Evolutionary conservation across 345 rosid species (phyloP), one percentile per base, ranked within the genome.

Genomic region (Gossypium ekmanianum): DNA sequence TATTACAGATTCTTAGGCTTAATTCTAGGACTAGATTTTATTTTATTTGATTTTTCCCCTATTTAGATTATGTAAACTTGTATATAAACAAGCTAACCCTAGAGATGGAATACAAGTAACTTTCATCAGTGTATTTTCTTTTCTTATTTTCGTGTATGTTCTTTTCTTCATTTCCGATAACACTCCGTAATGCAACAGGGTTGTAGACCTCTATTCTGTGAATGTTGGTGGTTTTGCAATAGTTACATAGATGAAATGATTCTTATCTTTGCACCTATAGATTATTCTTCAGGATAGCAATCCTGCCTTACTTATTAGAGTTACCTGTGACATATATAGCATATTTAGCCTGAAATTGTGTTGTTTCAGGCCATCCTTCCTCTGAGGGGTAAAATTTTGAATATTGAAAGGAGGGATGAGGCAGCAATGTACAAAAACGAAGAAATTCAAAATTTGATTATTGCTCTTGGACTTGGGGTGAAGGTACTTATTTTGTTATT

Each of bases 391-490:
- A 93, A 96, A 86, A 96, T 96, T 79, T 81, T 96, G 75, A 96
- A 96, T 78, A 85, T 93, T 70, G 98, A 93, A 80, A 90, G 97
- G 84, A 90, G 85, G 84, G 99, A 96, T 61, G 98, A 96, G 83
- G 92, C 97, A 17, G 98, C 99, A 67, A 88, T 96, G 94, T 96
- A 96, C 87, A 96, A 92, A 88, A 96, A 96, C 41, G 90, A 93
- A 86, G 98, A 96, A 85, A 93, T 93, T 80, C 98, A 93, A 79
- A 93, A 93, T 87, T 90, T 96, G 52, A 96, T 96, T 77, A 94
- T 88, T 75, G 99, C 77, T 57, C 97, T 96, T 76, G 98, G 99
- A 68, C 97, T 96, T 64, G 99, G 99, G 75, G 97, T 96, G 27
- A 96, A 93, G 94, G 99, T 93, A 74, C 50, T 57, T 26, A 14